Base-by-base conservation (phyloP, 208 protist genomes). In the Wallacemonas rigidus region DNA sequence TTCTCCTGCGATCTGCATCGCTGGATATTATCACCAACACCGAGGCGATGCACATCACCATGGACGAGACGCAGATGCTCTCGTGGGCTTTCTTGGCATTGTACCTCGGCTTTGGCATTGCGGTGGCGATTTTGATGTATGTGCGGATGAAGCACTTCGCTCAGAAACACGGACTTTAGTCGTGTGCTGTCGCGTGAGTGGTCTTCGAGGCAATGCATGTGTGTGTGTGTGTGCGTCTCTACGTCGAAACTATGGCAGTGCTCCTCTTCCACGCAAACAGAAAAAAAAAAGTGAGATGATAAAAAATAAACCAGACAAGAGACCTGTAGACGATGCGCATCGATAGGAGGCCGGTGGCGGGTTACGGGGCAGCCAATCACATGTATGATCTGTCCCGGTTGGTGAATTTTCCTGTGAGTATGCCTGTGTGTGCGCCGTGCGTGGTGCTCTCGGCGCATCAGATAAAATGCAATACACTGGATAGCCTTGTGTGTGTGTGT, bases 41-140 rank as follows among this genome's bases (percentile, higher is more conserved):
- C 48, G 70, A 85, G 17, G 81, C 85, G 35, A 83, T 94, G 39
- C 81, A 74, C 39, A 76, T 79, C 51, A 84, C 81, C 1, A 74
- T 89, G 15, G 51, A 72, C 35, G 83, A 88, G n/a, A 75, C 81
- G 47, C 77, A 90, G 74, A 60, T 55, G 11, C 70, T 78, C 35
- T 75, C 83, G 50, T 90, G 83, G 86, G 72, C 72, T 8, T 79
- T 85, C 47, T 51, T 88, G 5, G 82, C 82, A 53, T 15, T 89
- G 26, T 91, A 90, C 65, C 74, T 80, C 1, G 77, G 41, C 36
- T 36, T 89, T 14, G 80, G 74, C 9, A 39, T 78, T 2, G 11
- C 83, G 9, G 76, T 87, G 40, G 61, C 60, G 2, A 8, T 78
- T 14, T 69, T 72, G 1, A 76, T 67, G 9, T 86, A 85, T 47